Evolutionary conservation across 176 grass and related monocot species (phyloP), one percentile per base, ranked within the genome.

Genomic region (Oryza glumipatula): DNA sequence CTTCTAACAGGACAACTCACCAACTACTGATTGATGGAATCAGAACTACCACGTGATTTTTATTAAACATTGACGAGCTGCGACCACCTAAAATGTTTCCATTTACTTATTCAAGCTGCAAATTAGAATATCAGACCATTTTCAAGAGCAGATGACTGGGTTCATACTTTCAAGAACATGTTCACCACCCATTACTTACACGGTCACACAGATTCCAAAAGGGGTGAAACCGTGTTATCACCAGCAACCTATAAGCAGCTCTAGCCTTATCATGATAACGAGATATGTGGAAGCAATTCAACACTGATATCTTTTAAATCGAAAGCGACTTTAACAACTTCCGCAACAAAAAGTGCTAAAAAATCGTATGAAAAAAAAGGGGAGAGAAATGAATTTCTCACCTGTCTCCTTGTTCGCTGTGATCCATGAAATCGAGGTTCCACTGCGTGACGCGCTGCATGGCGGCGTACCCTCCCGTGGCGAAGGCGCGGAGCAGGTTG

Each of bases 351-450:
- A 83, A 68, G 32, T 28, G 67, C 73, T 17, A 47, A 86, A 73
- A 77, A 68, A 46, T 41, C 8, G 14, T 10, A 63, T 49, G 30
- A n/a, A 45, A 87, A 32, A 32, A 32, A 32, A 32, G 68, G 2
- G 26, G n/a, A 0, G 1, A 26, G 58, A 39, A 58, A 17, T 5
- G 0, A 33, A 70, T 23, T 71, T 11, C 88, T 88, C 72, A 93
- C 93, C 92, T 87, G 74, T 95, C 96, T 6, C 93, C 96, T 87
- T 98, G 93, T 78, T 98, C 96, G 51, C 47, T 95, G 89, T 95
- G 91, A n/a, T 89, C 91, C 76, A 92, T 94, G 89, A 98, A 98
- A 69, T 98, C 96, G 5, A 98, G 89, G 77, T 98, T 95, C 96
- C 96, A 98, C 45, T 92, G 93, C 12, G 90, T 98, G 48, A 98